These are phyloP conservation scores for Meripilus lineatus DNA, from an alignment of 1,284 basidiomycete genomes.

Conservation along the genomic window DNA sequence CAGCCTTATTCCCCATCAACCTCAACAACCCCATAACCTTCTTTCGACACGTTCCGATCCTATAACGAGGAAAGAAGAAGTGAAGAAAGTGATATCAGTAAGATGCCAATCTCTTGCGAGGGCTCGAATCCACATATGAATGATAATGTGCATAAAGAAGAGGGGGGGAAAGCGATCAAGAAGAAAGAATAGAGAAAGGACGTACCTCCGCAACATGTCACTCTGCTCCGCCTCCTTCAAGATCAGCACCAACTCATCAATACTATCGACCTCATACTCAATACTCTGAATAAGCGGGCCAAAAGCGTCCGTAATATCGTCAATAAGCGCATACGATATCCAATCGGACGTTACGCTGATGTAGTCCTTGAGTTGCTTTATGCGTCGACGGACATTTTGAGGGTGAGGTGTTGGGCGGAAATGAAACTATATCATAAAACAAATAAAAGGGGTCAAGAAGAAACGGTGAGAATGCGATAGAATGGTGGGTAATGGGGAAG, in stretches of 20 bases:
- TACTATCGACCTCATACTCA: slow-evolving; percentile 99
- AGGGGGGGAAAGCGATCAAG: background rate
- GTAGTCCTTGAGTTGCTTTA: slow-evolving; percentile 99
- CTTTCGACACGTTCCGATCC: slow-evolving; percentile 97
- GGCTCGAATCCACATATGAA: no score
- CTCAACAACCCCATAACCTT: slow-evolving; percentile 98
- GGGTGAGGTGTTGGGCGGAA: slow-evolving; percentile 97
- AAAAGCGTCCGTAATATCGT: slow-evolving; percentile 99
- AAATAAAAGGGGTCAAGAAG: no score
- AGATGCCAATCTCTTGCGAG: no score
- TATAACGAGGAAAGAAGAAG: no score
- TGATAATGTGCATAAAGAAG: no score
- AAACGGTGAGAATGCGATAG: slow-evolving; percentile 3
- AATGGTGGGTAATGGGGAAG: no score
- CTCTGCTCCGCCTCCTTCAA: slow-evolving; percentile 83
- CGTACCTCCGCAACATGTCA: slow-evolving; percentile 67
- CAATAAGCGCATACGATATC: slow-evolving; percentile 99
- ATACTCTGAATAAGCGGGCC: slow-evolving; percentile 98
- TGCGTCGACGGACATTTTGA: slow-evolving; percentile 95
- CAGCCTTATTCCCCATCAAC: slow-evolving; percentile 99
- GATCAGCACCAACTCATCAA: slow-evolving; percentile 97
- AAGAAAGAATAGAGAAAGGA: background rate
- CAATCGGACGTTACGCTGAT: slow-evolving; percentile 99
- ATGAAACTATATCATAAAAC: slow-evolving; percentile 93
- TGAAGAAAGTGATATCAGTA: no score